Conservation (phyloP, 352 stramenopile genomes). For the Globisporangium rhizosaccharum region DNA sequence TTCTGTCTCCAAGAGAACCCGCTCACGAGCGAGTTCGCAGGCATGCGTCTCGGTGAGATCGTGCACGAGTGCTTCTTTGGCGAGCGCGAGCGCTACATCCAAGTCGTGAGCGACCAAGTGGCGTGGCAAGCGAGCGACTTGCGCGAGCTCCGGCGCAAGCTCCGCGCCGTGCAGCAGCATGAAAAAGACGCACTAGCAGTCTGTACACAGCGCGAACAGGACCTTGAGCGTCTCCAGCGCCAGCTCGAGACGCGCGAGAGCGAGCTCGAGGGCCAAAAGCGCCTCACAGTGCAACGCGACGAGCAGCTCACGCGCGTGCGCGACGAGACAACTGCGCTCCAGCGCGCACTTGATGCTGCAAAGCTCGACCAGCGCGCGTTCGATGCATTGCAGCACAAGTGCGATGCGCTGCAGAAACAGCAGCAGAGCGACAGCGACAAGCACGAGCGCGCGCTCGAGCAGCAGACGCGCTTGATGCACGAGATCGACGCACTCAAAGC, state of each 20-base stretch:
- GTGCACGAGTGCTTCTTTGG: conserved; percentile 62
- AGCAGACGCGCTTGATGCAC: conserved; percentile 17
- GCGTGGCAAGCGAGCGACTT: conserved; percentile 65
- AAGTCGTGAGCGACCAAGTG: conserved; percentile 60
- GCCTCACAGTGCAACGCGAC: conserved; percentile 20
- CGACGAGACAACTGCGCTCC: conserved; percentile 32
- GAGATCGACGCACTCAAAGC: conserved; percentile 31
- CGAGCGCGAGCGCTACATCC: conserved; percentile 69
- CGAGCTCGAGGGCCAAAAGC: conserved; percentile 41
- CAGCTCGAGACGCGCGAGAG: conserved; percentile 39
- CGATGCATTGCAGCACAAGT: conserved; percentile 32
- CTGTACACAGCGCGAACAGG: conserved; percentile 36
- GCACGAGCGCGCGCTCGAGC: conserved; percentile 12
- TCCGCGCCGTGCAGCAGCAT: conserved; percentile 27
- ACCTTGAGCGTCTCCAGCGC: conserved; percentile 31
- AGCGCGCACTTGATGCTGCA: conserved; percentile 26
- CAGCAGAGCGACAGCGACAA: conserved; percentile 25
- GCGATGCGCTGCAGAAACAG: conserved; percentile 27
- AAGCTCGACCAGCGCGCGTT: conserved; percentile 24
- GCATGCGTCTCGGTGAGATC: conserved; percentile 51
- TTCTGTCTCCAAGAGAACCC: conserved; percentile 62
- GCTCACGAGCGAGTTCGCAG: conserved; percentile 60
- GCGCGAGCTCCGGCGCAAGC: conserved; percentile 45
- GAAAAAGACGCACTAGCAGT: conserved; percentile 36
- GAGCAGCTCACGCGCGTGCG: conserved; percentile 15